Conservation (phyloP, 768 basidiomycete genomes). For the Gymnopilus junonius region DNA sequence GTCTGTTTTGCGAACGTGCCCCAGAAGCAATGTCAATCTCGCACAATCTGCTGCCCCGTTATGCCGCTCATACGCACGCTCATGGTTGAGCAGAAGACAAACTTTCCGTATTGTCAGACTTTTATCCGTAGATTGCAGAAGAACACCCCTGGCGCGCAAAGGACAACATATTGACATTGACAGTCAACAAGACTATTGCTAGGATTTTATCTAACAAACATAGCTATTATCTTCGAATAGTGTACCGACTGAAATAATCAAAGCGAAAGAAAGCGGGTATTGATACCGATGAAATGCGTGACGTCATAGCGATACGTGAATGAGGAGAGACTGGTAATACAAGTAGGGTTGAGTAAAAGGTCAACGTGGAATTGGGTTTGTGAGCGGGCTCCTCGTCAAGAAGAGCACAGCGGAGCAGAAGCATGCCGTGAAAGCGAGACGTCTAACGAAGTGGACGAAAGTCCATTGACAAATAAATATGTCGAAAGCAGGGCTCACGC, state of each 20-base stretch:
- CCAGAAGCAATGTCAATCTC: too few relatives aligned
- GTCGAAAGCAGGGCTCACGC: too few relatives aligned
- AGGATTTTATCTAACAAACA: background rate
- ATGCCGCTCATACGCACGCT: too few relatives aligned
- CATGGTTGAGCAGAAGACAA: too few relatives aligned
- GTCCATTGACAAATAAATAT: too few relatives aligned
- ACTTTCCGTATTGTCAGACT: too few relatives aligned
- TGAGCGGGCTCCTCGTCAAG: background rate
- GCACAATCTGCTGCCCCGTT: too few relatives aligned
- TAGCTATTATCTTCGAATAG: background rate
- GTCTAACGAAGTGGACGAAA: background rate
- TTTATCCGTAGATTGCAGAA: too few relatives aligned
- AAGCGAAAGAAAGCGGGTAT: too few relatives aligned
- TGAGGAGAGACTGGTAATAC: background rate
- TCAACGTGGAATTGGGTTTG: slow-evolving; percentile 27
- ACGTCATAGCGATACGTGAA: background rate
- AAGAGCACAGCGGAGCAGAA: slow-evolving; percentile 40
- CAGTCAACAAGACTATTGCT: background rate
- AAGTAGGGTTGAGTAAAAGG: background rate
- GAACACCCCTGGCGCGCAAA: background rate
- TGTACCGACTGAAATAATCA: background rate
- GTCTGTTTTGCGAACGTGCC: too few relatives aligned
- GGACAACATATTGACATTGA: background rate
- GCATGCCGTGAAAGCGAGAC: background rate
- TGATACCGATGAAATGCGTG: background rate